A percentile compares a stretch with the other conserved stretches of the same genome.
These are phyloP conservation scores for Fusarium verticillioides DNA, from an alignment of 2,329 filamentous ascomycete genomes.

Conservation along the genomic window DNA sequence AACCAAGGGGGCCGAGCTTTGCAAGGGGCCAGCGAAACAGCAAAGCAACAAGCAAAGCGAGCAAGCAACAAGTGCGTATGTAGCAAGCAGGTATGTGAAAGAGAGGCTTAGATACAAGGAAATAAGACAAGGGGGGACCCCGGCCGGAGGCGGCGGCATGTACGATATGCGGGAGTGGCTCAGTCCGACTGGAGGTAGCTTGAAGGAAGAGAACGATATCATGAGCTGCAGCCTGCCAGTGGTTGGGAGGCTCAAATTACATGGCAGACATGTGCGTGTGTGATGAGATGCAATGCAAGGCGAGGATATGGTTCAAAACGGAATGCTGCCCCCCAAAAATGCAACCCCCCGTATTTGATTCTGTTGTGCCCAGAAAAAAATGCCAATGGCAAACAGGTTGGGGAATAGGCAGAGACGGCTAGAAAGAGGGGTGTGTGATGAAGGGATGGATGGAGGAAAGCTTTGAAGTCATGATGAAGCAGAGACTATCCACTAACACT, in stretches of 20 bases:
- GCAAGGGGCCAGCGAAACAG: conserved; percentile 29
- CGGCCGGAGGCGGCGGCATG: conserved; percentile 27
- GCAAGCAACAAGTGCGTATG: conserved; percentile 13
- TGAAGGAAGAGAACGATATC: conserved; percentile 24
- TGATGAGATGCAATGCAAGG: conserved; percentile 8
- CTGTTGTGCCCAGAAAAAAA: conserved; percentile 26
- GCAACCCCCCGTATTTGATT: conserved; percentile 24
- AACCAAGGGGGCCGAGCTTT: conserved; percentile 26
- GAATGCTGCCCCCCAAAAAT: conserved; percentile 31
- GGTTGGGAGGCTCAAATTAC: conserved; percentile 37
- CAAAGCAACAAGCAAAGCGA: conserved; percentile 11
- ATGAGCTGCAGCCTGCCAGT: conserved; percentile 25
- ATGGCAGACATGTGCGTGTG: conserved; percentile 24
- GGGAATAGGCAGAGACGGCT: conserved; percentile 29
- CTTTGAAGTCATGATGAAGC: conserved; percentile 28
- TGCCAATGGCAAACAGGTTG: conserved; percentile 32
- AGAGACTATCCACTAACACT: conserved; percentile 3
- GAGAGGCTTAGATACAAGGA: conserved; percentile 28
- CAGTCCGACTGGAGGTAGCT: conserved; percentile 24
- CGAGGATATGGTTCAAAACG: conserved; percentile 15
- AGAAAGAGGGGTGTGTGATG: conserved; percentile 19
- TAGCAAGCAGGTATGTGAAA: conserved; percentile 21
- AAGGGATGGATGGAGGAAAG: conserved; percentile 27
- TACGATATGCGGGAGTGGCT: conserved; percentile 42
- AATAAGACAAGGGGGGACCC: conserved; percentile 33